Evolutionary conservation across 495 filamentous ascomycete genomes (phyloP).

Genomic region (Neurospora discreta): DNA sequence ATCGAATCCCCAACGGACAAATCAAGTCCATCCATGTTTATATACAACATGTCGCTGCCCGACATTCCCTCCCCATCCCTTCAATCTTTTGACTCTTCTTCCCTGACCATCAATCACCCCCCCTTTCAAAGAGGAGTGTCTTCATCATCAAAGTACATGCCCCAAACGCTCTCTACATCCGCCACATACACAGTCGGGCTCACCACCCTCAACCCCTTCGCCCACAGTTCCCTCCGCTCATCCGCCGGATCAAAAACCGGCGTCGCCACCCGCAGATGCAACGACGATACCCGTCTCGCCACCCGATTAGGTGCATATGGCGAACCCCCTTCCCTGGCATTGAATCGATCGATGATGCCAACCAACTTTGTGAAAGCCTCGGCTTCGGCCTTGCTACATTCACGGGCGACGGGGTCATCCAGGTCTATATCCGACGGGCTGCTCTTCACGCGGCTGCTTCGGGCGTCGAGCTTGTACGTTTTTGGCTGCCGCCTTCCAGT

Average conservation of each 20-base stretch:
- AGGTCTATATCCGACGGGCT: not conserved
- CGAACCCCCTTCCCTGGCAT: not conserved
- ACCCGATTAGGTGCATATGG: not conserved
- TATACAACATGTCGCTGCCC: not conserved
- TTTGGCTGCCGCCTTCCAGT: not conserved
- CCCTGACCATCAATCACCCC: not conserved
- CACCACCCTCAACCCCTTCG: not conserved
- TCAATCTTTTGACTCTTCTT: not conserved
- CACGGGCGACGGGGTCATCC: not conserved
- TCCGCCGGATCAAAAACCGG: not conserved
- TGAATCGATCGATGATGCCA: not conserved
- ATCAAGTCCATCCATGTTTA: not conserved
- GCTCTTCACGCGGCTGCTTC: not conserved
- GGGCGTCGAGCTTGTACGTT: not conserved
- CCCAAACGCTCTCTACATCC: not conserved
- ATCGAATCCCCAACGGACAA: not conserved
- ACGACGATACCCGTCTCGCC: not conserved
- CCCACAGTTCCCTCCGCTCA: not conserved
- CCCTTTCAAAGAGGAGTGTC: not conserved
- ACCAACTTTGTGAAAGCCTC: not conserved
- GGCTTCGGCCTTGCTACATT: not conserved
- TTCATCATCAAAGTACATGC: not conserved
- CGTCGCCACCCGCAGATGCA: not conserved
- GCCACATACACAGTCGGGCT: not conserved
- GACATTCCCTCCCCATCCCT: not conserved